Evolutionary conservation across 768 basidiomycete species (phyloP).

Genomic region (Mycena indigotica): DNA sequence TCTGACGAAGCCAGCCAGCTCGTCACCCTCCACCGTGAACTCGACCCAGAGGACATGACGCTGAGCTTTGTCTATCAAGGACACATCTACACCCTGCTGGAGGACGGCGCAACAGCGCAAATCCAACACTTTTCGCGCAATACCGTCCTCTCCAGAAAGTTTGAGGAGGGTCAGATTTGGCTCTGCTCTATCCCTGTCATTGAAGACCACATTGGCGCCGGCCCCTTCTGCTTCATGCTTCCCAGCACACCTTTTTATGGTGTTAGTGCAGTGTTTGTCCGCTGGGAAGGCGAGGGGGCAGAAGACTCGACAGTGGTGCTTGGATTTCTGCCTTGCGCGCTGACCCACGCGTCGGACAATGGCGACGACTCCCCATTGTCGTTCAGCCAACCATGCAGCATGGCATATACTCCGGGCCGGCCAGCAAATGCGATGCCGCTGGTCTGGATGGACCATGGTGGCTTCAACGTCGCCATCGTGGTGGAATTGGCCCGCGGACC

Average conservation of each 20-base stretch:
- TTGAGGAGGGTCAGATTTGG: not conserved
- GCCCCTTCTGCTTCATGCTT: slow-evolving; percentile 4
- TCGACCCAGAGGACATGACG: not conserved
- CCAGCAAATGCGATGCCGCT: not conserved
- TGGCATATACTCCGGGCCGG: not conserved
- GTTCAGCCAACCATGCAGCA: not conserved
- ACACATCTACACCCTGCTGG: not conserved
- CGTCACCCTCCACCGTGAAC: not conserved
- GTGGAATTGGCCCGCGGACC: not conserved
- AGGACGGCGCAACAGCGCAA: not conserved
- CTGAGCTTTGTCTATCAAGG: not conserved
- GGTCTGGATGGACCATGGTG: slow-evolving; percentile 21
- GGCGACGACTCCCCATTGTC: slow-evolving; percentile 10
- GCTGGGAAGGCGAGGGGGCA: not conserved
- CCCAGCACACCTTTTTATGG: not conserved
- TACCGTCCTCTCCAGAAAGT: not conserved
- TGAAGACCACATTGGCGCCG: not conserved
- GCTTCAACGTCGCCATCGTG: slow-evolving; percentile 9
- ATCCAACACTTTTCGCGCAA: not conserved
- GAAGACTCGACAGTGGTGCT: not conserved
- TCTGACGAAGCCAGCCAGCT: not conserved
- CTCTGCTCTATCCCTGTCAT: not conserved
- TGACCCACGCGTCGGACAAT: slow-evolving; percentile 5
- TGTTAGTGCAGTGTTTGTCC: not conserved
- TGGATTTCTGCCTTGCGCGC: slow-evolving; percentile 9